phyloP scores from a whole-genome alignment of 768 basidiomycete species.

The Pleurotus salmoneostramineus region DNA sequence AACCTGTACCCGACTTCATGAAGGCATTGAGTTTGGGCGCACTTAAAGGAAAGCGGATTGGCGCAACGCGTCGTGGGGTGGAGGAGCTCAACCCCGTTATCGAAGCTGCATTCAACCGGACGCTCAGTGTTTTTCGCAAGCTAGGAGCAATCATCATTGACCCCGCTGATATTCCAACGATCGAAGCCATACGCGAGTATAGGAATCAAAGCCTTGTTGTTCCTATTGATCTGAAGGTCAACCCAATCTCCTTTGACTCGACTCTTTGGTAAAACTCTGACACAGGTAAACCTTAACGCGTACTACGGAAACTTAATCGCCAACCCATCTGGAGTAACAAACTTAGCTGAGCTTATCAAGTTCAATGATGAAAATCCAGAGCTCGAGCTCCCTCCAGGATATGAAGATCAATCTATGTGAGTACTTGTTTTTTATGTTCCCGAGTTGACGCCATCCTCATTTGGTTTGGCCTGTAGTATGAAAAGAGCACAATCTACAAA shows the following conservation, averaged over 20 bases:
- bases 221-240: conserved; percentile 65
- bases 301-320: conserved; percentile 26
- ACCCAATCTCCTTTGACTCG: too few relatives aligned
- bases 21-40: conserved; percentile 46
- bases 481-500: conserved; percentile 33
- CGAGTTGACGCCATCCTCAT: background rate
- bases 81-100: conserved; percentile 29
- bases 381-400: conserved; percentile 40
- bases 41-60: conserved; percentile 47
- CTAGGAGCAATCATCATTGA: conserved; percentile 55
- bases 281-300: background rate
- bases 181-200: conserved; percentile 62
- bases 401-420: conserved; percentile 27
- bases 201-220: conserved; percentile 80
- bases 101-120: conserved; percentile 34
- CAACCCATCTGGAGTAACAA: conserved; percentile 54
- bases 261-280: background rate
- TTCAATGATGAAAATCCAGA: conserved; percentile 52
- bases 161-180: conserved; percentile 57
- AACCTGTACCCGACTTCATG: conserved; percentile 48
- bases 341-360: conserved; percentile 51
- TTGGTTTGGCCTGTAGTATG: conserved; percentile 19
- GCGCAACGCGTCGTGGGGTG: conserved; percentile 41
- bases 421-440: conserved; percentile 17
- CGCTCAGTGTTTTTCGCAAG: conserved; percentile 28